Evolutionary conservation across 139 green algal genomes (phyloP), one percentile per base, ranked within the genome.

Genomic region (Tetradesmus obliquus): DNA sequence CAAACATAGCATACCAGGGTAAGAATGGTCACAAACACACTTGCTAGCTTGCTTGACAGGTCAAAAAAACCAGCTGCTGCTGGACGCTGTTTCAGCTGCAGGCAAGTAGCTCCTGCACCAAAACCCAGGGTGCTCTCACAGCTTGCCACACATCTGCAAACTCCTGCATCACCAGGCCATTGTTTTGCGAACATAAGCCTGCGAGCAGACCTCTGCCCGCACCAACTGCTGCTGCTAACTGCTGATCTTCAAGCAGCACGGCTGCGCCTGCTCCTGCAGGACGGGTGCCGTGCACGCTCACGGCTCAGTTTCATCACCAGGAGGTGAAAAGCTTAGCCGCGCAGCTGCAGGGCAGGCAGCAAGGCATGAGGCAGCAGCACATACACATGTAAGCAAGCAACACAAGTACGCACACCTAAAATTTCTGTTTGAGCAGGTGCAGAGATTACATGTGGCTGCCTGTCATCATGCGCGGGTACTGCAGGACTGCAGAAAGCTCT

Each of bases 11-110:
- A 6, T 76, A 76, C 66, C 24, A 76, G 66, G 66, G 17, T 76
- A 76, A 76, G 66, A 24, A 76, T 76, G 66, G 74, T 54, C 74
- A 82, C n/a, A 82, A 81, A 82, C 74, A 72, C 60, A 82, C 74
- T 53, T 13, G 74, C 74, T 82, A 54, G 74, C 32, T 19, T 17
- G 57, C 22, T 4, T 74, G 81, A 74, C 54, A 19, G 55, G 19
- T 74, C 55, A 72, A 53, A 51, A 82, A 81, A 7, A 17, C n/a
- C 74, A 51, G n/a, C 74, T 55, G n/a, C 74, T 82, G 74, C 74
- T 88, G 84, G 3, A 76, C 17, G 58, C 84, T 79, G 84, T n/a
- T 76, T 20, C 9, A 79, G 3, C 54, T 19, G 55, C 66, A 76
- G 5, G 66, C 66, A 76, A 76, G 17, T 24, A 24, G 17, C 8